Conservation (phyloP, 2,329 filamentous ascomycete genomes). For the Talaromyces sp. region DNA sequence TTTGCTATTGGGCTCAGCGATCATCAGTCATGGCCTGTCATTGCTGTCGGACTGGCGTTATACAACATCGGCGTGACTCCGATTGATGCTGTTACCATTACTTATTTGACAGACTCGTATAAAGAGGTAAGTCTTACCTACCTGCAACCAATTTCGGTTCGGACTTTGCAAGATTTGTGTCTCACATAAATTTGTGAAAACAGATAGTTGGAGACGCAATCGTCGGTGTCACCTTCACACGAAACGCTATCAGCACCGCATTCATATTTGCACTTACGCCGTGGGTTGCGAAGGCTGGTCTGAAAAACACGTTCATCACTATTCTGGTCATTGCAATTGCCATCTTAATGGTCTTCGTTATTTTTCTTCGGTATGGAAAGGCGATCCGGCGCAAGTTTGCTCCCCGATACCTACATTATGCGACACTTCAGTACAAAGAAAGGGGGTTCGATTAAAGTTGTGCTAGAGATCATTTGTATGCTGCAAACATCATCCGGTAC, state of each 20-base stretch:
- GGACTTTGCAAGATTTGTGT: not conserved
- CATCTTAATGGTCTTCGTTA: not conserved
- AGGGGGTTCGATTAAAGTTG: not conserved
- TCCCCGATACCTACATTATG: constrained; percentile 1
- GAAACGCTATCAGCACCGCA: not conserved
- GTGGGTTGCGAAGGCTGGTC: not conserved
- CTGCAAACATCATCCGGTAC: too few relatives aligned
- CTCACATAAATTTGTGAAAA: not conserved
- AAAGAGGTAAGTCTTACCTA: constrained; percentile 1
- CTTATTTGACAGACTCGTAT: constrained; percentile 5
- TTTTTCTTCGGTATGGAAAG: constrained; percentile 8
- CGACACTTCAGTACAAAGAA: not conserved
- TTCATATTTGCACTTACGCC: constrained; percentile 5
- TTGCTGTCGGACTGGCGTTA: not conserved
- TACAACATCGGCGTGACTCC: constrained; percentile 2
- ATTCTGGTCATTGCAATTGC: constrained; percentile 7
- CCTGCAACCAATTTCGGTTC: not conserved
- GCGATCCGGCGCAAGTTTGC: constrained; percentile 1
- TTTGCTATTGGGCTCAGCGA: constrained; percentile 4
- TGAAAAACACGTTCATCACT: constrained; percentile 8
- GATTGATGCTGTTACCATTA: not conserved
- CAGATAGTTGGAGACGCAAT: constrained; percentile 7
- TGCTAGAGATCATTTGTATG: not conserved
- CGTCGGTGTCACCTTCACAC: not conserved
- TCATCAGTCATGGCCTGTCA: not conserved